Evolutionary conservation across 768 basidiomycete genomes (phyloP), one percentile per base, ranked within the genome.

Genomic region (Scleroderma bovista): DNA sequence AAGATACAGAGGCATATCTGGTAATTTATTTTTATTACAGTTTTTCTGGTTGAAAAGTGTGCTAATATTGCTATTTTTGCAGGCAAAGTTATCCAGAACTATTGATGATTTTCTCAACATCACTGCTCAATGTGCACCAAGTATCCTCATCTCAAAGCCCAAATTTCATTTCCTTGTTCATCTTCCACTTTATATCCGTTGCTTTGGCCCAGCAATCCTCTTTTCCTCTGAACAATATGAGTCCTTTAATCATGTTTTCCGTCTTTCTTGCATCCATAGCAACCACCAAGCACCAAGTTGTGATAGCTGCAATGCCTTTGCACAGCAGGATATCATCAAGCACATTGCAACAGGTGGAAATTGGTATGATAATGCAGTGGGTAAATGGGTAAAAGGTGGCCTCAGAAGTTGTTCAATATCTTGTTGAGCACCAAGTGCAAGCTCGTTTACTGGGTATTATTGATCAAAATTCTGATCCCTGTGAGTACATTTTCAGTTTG

Each of bases 111-210:
- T 64, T 3, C 55, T 64, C 2, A 57, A 15, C 1, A 50, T 64
- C 16, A 51, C 17, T 3, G 23, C 57, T 47, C 15, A 65, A 40
- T 65, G 63, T 46, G 55, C 47, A 2, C 67, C 59, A 1, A 61
- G 59, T 8, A 63, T 57, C 12, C 44, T 63, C 10, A 46, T 69
- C 7, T 51, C 24, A 0, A 71, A 71, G 15, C 49, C 58, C 0
- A 69, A 69, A n/a, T 66, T 67, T 31, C 67, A 69, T 41, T 60
- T 70, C 13, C 48, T 70, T 0, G 20, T 67, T 4, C 64, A 68
- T 17, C 54, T 68, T 2, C 62, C 60, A 0, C 51, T 50, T n/a
- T 61, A 54, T 31, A 66, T 69, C 31, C 20, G 49, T 2, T 47
- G 46, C 0, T 69, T 68, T 51, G 67, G 61, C 0, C 67, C 67